These are phyloP conservation scores for Oemleria cerasiformis DNA, from an alignment of 306 rosid species.

Conservation along the genomic window DNA sequence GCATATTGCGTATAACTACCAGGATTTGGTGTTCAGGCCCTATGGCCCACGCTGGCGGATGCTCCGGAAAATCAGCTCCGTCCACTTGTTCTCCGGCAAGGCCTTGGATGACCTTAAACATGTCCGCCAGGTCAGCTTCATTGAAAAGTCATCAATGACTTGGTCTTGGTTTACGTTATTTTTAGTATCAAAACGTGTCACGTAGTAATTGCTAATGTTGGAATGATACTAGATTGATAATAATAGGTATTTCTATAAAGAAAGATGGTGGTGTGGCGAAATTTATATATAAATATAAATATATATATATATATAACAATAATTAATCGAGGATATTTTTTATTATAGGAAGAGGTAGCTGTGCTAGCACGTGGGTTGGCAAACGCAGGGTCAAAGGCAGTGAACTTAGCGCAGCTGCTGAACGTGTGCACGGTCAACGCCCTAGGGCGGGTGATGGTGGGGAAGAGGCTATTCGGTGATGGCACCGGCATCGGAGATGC, in stretches of 20 bases:
- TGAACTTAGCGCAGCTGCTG: slow-evolving; percentile 50
- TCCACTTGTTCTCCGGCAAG: slow-evolving; percentile 79
- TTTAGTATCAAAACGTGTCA: neutral
- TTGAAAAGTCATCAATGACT: neutral
- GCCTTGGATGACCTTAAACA: slow-evolving; percentile 64
- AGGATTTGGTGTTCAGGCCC: slow-evolving; percentile 78
- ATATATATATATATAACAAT: too few relatives aligned
- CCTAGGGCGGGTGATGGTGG: slow-evolving; percentile 59
- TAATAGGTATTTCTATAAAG: too few relatives aligned
- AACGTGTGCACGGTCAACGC: slow-evolving; percentile 65
- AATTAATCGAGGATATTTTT: neutral
- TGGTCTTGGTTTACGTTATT: neutral
- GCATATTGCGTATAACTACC: slow-evolving; percentile 63
- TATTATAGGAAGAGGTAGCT: slow-evolving; percentile 62
- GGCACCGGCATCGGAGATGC: slow-evolving; percentile 39
- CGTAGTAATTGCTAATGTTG: too few relatives aligned
- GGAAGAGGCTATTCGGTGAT: slow-evolving; percentile 56
- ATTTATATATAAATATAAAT: too few relatives aligned
- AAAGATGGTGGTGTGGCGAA: too few relatives aligned
- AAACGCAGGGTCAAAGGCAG: slow-evolving; percentile 33
- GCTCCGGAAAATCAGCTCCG: slow-evolving; percentile 67
- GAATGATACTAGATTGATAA: too few relatives aligned
- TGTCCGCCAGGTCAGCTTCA: slow-evolving; percentile 56
- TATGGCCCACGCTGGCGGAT: slow-evolving; percentile 78
- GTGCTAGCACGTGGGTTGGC: slow-evolving; percentile 44